These are phyloP conservation scores for Ilyonectria mors-panacis DNA, from an alignment of 2,329 filamentous ascomycete genomes.

Conservation along the genomic window DNA sequence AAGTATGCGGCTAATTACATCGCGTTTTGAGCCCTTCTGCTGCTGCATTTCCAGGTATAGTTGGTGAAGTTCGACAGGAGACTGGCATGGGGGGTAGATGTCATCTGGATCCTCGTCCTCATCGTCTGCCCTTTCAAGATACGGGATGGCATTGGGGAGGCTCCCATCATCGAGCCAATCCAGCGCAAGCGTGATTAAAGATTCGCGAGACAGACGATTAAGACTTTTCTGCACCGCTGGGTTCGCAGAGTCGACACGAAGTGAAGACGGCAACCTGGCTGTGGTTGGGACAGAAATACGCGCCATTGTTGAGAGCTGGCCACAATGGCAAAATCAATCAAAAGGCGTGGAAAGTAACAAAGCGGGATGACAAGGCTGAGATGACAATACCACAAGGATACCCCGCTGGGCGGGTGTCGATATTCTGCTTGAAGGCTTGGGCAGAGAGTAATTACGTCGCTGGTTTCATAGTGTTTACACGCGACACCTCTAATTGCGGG, in stretches of 20 bases:
- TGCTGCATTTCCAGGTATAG: conserved; percentile 74
- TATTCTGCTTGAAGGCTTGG: conserved; percentile 16
- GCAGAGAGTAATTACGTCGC: not conserved
- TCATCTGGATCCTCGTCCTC: conserved; percentile 74
- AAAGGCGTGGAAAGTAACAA: conserved; percentile 22
- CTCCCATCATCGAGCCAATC: conserved; percentile 83
- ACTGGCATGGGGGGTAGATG: conserved; percentile 77
- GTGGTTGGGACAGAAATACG: conserved; percentile 78
- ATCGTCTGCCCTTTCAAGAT: conserved; percentile 57
- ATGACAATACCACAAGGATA: conserved; percentile 12
- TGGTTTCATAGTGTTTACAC: conserved; percentile 21
- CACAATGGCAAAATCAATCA: conserved; percentile 28
- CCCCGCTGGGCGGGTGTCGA: conserved; percentile 14
- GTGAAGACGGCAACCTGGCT: conserved; percentile 78
- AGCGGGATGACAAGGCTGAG: conserved; percentile 24
- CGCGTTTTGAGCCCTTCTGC: conserved; percentile 73
- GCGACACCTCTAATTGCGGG: conserved; percentile 13
- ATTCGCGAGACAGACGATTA: conserved; percentile 78
- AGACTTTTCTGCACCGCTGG: conserved; percentile 76
- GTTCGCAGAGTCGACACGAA: conserved; percentile 77
- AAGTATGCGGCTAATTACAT: conserved; percentile 74
- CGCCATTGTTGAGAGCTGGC: conserved; percentile 57
- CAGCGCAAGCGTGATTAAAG: conserved; percentile 79
- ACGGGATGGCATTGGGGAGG: conserved; percentile 65
- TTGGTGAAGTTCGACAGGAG: conserved; percentile 76